A percentile compares a stretch with the other conserved stretches of the same genome.
These are phyloP conservation scores for Phytophthora cactorum DNA, from an alignment of 352 stramenopile species.

Conservation along the genomic window DNA sequence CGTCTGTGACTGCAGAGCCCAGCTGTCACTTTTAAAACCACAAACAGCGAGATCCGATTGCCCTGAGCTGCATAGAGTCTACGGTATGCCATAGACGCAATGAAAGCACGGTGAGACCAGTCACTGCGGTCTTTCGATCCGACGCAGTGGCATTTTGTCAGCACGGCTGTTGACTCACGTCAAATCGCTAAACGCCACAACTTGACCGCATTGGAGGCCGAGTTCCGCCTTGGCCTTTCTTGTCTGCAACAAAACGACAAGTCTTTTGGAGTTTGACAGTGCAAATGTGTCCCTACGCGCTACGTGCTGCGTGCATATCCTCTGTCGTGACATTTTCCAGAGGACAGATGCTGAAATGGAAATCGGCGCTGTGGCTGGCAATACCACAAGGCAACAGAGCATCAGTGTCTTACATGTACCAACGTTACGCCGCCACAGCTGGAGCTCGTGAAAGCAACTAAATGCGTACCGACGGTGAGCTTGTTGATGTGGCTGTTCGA, in stretches of 20 bases:
- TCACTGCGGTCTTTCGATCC: conserved; percentile 15
- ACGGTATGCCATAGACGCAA: not conserved
- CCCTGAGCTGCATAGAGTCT: not conserved
- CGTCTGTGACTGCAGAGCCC: conserved; percentile 20
- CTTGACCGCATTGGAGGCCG: conserved; percentile 4
- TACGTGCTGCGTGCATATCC: conserved; percentile 1
- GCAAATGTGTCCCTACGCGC: conserved; percentile 15
- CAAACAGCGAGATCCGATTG: conserved; percentile 13
- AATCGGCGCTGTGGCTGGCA: conserved; percentile 7
- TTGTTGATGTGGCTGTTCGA: not conserved
- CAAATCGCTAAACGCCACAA: conserved; percentile 20
- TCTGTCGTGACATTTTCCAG: conserved; percentile 22
- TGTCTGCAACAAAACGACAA: conserved; percentile 22
- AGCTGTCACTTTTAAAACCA: conserved; percentile 19
- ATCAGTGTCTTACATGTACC: conserved; percentile 12
- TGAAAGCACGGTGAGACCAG: conserved; percentile 4
- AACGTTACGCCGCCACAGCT: conserved; percentile 27
- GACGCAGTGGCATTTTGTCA: conserved; percentile 14
- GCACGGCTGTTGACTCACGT: conserved; percentile 26
- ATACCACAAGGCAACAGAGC: conserved; percentile 9
- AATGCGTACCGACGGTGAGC: conserved; percentile 8
- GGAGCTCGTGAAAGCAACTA: conserved; percentile 15
- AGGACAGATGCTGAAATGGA: conserved; percentile 27
- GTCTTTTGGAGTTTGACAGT: conserved; percentile 2
- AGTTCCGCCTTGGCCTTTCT: conserved; percentile 18